Percentiles rank a stretch among this genome's conserved stretches.
Evolutionary conservation across 2,329 filamentous ascomycete genomes (phyloP).

Genomic region (Pseudogymnoascus sp.): DNA sequence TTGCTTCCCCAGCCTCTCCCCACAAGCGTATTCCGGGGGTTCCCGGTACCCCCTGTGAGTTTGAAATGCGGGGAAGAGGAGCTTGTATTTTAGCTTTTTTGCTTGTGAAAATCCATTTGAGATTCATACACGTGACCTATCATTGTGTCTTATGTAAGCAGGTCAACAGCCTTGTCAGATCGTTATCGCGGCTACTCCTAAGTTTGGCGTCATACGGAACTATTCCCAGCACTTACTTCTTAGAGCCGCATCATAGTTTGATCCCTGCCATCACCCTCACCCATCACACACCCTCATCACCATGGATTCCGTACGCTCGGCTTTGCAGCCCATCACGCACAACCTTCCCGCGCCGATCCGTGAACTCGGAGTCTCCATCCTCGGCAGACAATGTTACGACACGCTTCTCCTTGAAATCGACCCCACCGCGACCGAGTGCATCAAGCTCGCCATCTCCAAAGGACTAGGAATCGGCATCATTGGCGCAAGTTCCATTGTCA

Average conservation of each 20-base stretch:
- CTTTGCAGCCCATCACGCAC: slow-evolving; percentile 60
- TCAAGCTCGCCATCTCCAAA: slow-evolving; percentile 88
- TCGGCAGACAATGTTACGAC: slow-evolving; percentile 80
- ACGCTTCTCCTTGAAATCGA: slow-evolving; percentile 80
- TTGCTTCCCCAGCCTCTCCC: not conserved
- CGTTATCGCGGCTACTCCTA: not conserved
- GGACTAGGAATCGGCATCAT: slow-evolving; percentile 91
- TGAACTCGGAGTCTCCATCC: slow-evolving; percentile 68
- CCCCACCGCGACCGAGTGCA: slow-evolving; percentile 65
- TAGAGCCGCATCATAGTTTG: not conserved
- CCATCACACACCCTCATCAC: not conserved
- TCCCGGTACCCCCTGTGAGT: not conserved
- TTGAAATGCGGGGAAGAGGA: slow-evolving; percentile 1
- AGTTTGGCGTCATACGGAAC: not conserved
- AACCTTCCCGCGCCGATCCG: slow-evolving; percentile 67
- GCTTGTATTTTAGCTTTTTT: not conserved
- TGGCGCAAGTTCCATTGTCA: slow-evolving; percentile 81
- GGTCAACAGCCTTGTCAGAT: not conserved
- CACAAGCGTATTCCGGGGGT: not conserved
- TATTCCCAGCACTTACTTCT: not conserved
- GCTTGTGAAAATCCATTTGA: not conserved
- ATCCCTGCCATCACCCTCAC: not conserved
- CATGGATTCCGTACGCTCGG: not conserved
- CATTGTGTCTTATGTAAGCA: not conserved
- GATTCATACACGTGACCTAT: not conserved